These are phyloP conservation scores for Phytophthora rubi DNA, from an alignment of 352 stramenopile genomes.

Conservation along the genomic window DNA sequence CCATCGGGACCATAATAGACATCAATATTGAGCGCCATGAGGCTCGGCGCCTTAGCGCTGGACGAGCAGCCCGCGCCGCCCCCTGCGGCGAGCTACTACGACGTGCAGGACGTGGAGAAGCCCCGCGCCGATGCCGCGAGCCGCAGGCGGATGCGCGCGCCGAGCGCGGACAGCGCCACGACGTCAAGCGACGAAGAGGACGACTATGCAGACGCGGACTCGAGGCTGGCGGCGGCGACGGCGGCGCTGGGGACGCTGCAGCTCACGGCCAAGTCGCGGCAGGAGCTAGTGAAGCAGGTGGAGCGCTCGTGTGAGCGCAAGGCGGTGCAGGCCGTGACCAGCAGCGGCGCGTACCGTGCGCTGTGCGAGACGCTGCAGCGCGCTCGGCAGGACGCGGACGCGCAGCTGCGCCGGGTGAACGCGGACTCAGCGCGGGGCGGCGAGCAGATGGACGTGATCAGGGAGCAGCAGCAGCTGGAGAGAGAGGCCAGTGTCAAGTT, in stretches of 20 bases:
- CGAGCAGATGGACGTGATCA: conserved; percentile 31
- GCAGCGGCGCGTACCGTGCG: conserved; percentile 61
- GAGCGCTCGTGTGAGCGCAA: conserved; percentile 70
- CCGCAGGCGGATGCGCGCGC: conserved; percentile 48
- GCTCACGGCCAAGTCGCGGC: conserved; percentile 40
- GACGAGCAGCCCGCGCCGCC: conserved; percentile 29
- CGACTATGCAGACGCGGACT: conserved; percentile 14
- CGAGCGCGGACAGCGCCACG: conserved; percentile 51
- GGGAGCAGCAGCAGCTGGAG: conserved; percentile 47
- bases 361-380: conserved; percentile 68
- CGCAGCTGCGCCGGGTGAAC: conserved; percentile 43
- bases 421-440: not conserved
- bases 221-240: conserved; percentile 9
- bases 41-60: conserved; percentile 47
- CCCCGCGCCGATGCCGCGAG: not conserved
- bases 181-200: conserved; percentile 57
- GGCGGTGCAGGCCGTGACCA: conserved; percentile 56
- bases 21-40: conserved; percentile 42
- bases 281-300: conserved; percentile 70
- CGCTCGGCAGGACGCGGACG: conserved; percentile 58
- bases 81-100: not conserved
- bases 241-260: conserved; percentile 31
- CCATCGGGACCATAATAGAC: not conserved
- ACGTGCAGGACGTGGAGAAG: conserved; percentile 11
- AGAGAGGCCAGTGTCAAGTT: conserved; percentile 42